phyloP scores from a whole-genome alignment of 2,329 filamentous ascomycete species.

The Hypoxylon sp. region DNA sequence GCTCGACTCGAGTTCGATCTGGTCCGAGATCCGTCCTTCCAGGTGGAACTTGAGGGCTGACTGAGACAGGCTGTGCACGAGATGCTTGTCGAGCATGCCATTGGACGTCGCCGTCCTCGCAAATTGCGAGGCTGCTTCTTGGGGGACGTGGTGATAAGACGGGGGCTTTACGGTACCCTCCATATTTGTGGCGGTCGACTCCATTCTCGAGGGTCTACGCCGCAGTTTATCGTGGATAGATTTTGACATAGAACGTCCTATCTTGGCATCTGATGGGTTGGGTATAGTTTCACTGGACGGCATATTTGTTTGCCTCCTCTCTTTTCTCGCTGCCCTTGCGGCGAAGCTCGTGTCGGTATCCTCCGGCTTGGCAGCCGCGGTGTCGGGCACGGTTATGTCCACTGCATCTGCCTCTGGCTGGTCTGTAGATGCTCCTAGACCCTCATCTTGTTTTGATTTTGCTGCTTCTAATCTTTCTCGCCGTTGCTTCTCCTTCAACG shows the following conservation, averaged over 20 bases:
- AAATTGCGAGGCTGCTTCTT: constrained; percentile 63
- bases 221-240: constrained; percentile 37
- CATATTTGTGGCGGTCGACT: constrained; percentile 13
- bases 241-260: constrained; percentile 20
- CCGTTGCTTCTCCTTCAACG: constrained; percentile 48
- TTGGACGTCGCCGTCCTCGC: constrained; percentile 60
- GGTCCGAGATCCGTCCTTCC: constrained; percentile 43
- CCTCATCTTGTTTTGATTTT: constrained; percentile 19
- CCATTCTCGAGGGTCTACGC: constrained; percentile 25
- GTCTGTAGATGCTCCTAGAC: constrained; percentile 7
- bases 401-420: not conserved
- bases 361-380: constrained; percentile 16
- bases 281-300: constrained; percentile 1
- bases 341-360: constrained; percentile 26
- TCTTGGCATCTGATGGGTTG: constrained; percentile 15
- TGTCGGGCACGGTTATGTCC: constrained; percentile 1
- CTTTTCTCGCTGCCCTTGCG: constrained; percentile 19
- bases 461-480: constrained; percentile 38
- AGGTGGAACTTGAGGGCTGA: constrained; percentile 53
- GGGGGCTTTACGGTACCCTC: constrained; percentile 22
- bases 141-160: constrained; percentile 60
- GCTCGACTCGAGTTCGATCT: constrained; percentile 39
- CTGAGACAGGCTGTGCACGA: constrained; percentile 55
- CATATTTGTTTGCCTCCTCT: not conserved
- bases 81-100: constrained; percentile 46